These are phyloP conservation scores for Rasamsonia emersonii DNA, from an alignment of 2,329 filamentous ascomycete species.

Conservation along the genomic window DNA sequence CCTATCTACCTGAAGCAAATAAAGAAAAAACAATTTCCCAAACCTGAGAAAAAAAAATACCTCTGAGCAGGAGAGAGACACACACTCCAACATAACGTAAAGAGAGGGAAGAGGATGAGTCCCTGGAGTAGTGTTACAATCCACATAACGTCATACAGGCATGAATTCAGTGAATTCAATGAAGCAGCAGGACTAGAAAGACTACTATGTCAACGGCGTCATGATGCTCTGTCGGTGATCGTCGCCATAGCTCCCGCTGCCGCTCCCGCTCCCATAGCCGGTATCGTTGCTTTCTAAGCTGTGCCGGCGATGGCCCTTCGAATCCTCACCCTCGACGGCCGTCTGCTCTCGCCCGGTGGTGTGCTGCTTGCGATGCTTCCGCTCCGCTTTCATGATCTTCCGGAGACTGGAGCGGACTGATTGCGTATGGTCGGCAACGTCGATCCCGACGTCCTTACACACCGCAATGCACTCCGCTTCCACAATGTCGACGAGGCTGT, in stretches of 20 bases:
- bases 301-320: constrained; percentile 14
- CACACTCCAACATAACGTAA: too few species aligned
- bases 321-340: constrained; percentile 1
- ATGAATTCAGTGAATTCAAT: too few species aligned
- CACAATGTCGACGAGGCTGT: constrained; percentile 27
- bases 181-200: too few species aligned
- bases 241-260: not conserved
- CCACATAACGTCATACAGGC: too few species aligned
- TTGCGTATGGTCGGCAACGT: constrained; percentile 20
- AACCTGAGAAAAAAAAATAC: too few species aligned
- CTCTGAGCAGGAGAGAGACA: too few species aligned
- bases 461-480: constrained; percentile 29
- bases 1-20: too few species aligned
- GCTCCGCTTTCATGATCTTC: constrained; percentile 12
- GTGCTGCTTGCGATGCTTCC: constrained; percentile 12
- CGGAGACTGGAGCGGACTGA: constrained; percentile 15
- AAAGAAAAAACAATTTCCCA: too few species aligned
- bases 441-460: constrained; percentile 27
- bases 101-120: too few species aligned
- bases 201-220: too few species aligned
- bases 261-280: constrained; percentile 27
- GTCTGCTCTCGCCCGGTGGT: not conserved
- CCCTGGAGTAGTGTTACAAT: too few species aligned
- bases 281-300: constrained; percentile 31
- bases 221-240: too few species aligned